Evolutionary conservation across 305 asterid species (phyloP), one percentile per base, ranked within the genome.

Genomic region (Plantago coronopus): DNA sequence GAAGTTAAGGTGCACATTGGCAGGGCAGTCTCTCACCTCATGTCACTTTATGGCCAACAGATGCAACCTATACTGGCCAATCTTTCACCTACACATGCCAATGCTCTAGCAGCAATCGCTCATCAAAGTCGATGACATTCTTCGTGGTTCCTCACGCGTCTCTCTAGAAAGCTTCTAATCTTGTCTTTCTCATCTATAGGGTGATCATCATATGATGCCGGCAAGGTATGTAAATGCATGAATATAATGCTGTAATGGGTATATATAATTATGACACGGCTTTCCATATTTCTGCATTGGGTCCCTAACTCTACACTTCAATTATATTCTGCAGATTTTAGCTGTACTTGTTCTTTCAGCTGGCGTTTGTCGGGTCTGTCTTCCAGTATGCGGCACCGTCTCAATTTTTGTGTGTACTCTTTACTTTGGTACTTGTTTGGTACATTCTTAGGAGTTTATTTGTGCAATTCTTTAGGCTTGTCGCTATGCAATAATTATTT

Each of bases 31-130:
- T 69, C 97, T 75, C 97, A 89, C 75, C 83, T 94, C 65, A 70
- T 85, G 49, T 87, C 97, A 48, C 61, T 86, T 59, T 89, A 85
- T 48, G 97, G 99, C 63, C 87, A 85, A 34, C 97, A 89, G 73
- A 83, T 94, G 84, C 99, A 87, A 72, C 95, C 96, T 66, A 89
- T 94, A 61, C 74, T 89, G 84, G 77, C 85, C 76, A 87, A 71
- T 71, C 95, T 94, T 62, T 73, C 97, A 34, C 95, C 99, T 48
- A 76, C 86, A 8, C 87, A 79, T 68, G 96, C 96, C 48, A 87
- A 83, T 72, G 99, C 99, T 23, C 75, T 94, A 56, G 95, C 99
- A 42, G 84, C 94, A 31, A 78, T 89, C 63, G 79, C 94, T 42
- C 90, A 97, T 18, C 77, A 78, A 66, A 81, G 87, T 74, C 89